Evolutionary conservation across 805 yeast genomes (phyloP).

Genomic region (Ogataea allantospora): DNA sequence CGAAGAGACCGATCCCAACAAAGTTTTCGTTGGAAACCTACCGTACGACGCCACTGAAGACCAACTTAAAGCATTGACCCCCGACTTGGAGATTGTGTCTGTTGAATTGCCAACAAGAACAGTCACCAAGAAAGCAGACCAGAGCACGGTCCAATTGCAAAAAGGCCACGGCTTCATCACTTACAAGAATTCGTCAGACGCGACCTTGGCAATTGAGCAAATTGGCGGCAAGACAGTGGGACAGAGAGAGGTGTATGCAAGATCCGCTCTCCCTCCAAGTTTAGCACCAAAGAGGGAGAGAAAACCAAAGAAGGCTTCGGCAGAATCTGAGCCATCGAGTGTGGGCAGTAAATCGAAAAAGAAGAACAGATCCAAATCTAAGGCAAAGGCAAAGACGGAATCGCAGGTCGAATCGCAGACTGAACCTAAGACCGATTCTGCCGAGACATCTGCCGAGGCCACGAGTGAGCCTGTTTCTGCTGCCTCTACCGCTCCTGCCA

Average conservation of each 20-base stretch:
- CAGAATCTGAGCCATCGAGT: conserved; percentile 9
- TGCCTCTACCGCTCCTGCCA: conserved; percentile 4
- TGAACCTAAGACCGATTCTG: conserved; percentile 10
- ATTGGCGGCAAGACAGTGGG: conserved; percentile 31
- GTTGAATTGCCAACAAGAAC: conserved; percentile 34
- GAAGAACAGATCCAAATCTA: conserved; percentile 11
- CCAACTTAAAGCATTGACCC: conserved; percentile 41
- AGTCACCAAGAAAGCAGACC: conserved; percentile 24
- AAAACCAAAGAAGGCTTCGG: conserved; percentile 28
- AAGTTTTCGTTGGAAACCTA: conserved; percentile 45
- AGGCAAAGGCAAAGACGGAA: neutral
- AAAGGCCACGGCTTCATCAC: conserved; percentile 50
- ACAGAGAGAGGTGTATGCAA: conserved; percentile 46
- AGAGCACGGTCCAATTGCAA: conserved; percentile 25
- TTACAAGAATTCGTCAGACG: conserved; percentile 59
- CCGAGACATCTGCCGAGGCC: conserved; percentile 13
- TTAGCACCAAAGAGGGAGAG: conserved; percentile 20
- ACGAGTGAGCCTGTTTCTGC: conserved; percentile 11
- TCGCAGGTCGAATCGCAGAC: neutral
- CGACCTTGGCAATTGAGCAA: conserved; percentile 56
- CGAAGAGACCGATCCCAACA: conserved; percentile 15
- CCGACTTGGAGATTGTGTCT: conserved; percentile 33
- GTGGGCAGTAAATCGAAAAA: conserved; percentile 7
- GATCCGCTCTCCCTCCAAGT: conserved; percentile 44
- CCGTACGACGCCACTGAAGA: conserved; percentile 44